These are phyloP conservation scores for Kwoniella europaea DNA, from an alignment of 768 basidiomycete genomes.

Conservation along the genomic window DNA sequence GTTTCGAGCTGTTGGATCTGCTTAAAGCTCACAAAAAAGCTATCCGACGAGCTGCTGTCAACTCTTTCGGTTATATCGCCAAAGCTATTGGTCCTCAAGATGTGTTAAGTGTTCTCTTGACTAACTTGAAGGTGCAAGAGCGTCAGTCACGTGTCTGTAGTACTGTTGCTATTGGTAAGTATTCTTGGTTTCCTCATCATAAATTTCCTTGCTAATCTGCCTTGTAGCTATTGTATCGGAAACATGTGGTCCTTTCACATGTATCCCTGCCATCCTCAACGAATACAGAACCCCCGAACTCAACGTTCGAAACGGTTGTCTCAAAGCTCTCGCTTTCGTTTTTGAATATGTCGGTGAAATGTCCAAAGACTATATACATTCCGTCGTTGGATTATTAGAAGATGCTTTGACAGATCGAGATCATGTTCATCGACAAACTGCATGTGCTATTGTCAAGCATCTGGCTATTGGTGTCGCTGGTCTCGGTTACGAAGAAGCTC, in stretches of 20 bases:
- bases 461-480: slow-evolving; percentile 95
- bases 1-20: slow-evolving; percentile 94
- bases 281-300: slow-evolving; percentile 98
- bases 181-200: background rate
- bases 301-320: slow-evolving; percentile 97
- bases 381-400: slow-evolving; percentile 96
- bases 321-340: slow-evolving; percentile 97
- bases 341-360: slow-evolving; percentile 99
- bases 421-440: slow-evolving; percentile 96
- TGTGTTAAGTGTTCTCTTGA: slow-evolving; percentile 90
- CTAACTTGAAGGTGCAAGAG: slow-evolving; percentile 96
- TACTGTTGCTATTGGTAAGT: slow-evolving; percentile 86
- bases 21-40: slow-evolving; percentile 99
- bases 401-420: slow-evolving; percentile 98
- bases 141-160: slow-evolving; percentile 98
- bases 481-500: slow-evolving; percentile 95
- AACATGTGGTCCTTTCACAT: slow-evolving; percentile 73
- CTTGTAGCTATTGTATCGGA: slow-evolving; percentile 63
- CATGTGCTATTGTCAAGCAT: slow-evolving; percentile 97
- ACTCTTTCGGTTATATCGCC: slow-evolving; percentile 99
- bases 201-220: background rate
- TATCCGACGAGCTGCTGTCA: slow-evolving; percentile 97
- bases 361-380: slow-evolving; percentile 93
- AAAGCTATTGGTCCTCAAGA: slow-evolving; percentile 99
- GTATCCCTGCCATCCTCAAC: slow-evolving; percentile 97